Evolutionary conservation across 2,329 filamentous ascomycete genomes (phyloP), one percentile per base, ranked within the genome.

Genomic region (Cercospora sp.): DNA sequence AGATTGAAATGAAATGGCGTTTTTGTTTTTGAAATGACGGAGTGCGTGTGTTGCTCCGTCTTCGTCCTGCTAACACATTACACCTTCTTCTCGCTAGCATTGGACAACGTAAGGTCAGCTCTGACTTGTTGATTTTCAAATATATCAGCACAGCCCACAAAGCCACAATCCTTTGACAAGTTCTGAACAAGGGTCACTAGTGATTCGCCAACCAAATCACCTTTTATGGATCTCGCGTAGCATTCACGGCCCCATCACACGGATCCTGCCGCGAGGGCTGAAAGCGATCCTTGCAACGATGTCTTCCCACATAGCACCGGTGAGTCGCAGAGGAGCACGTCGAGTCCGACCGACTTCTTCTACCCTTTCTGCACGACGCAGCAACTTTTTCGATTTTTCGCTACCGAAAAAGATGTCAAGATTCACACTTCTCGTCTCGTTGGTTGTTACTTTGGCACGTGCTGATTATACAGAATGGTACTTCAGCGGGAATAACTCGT

Each of bases 391-490:
- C 12, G 16, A 59, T 12, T n/a, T 36, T 20, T 36, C 55, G 31
- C 18, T 16, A 20, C 28, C 28, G 55, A 18, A 58, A 16, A 58
- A 40, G 6, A 59, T 59, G 55, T 33, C 55, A 18, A 36, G 28
- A 59, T 31, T 59, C 55, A 18, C 31, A 1, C 31, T 59, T 0
- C 30, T 59, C 1, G 36, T 26, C 23, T 26, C 36, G 6, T 18
- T 62, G 20, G 40, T 30, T 3, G 1, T n/a, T 48, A 28, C 28
- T 13, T 12, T 67, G 28, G 42, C 65, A 40, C 5, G 30, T n/a
- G 68, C 66, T 31, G 68, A 60, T n/a, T 70, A 66, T 53, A 70
- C 68, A 7, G 51, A 66, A 42, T 68, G 67, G 66, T 70, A 60
- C 45, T 70, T 68, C 65, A 65, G 58, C 33, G 55, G 61, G 5